Evolutionary conservation across 2,329 filamentous ascomycete genomes (phyloP).

Genomic region (Saccharata proteae): DNA sequence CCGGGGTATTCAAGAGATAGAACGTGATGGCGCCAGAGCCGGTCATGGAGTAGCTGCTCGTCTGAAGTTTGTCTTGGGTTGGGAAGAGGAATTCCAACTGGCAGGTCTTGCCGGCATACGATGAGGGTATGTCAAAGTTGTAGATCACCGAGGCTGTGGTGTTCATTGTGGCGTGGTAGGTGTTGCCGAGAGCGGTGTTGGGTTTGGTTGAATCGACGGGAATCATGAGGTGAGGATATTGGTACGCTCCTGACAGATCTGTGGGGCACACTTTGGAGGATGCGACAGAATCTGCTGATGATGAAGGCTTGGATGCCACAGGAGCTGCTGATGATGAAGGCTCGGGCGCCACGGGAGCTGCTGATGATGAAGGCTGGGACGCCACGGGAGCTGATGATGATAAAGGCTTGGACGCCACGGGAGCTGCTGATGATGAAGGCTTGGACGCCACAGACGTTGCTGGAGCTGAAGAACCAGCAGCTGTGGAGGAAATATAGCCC

Average conservation of each 20-base stretch:
- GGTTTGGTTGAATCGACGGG: conserved; percentile 26
- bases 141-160: conserved; percentile 28
- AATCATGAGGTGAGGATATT: conserved; percentile 25
- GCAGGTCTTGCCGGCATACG: conserved; percentile 16
- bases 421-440: not conserved
- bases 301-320: not conserved
- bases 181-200: conserved; percentile 25
- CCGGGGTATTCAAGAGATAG: conserved; percentile 11
- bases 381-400: not conserved
- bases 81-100: conserved; percentile 20
- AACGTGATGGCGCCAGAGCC: conserved; percentile 27
- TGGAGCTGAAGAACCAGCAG: too few relatives aligned
- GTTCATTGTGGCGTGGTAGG: conserved; percentile 28
- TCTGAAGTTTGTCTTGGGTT: conserved; percentile 39
- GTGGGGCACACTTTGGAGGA: not conserved
- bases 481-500: too few relatives aligned
- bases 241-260: not conserved
- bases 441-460: too few relatives aligned
- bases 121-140: conserved; percentile 53
- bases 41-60: conserved; percentile 18
- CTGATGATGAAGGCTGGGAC: too few relatives aligned
- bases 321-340: not conserved
- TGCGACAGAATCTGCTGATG: not conserved
- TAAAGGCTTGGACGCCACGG: not conserved
- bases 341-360: too few relatives aligned